Evolutionary conservation across 768 basidiomycete species (phyloP).

Genomic region (Leucocoprinus birnbaumii): DNA sequence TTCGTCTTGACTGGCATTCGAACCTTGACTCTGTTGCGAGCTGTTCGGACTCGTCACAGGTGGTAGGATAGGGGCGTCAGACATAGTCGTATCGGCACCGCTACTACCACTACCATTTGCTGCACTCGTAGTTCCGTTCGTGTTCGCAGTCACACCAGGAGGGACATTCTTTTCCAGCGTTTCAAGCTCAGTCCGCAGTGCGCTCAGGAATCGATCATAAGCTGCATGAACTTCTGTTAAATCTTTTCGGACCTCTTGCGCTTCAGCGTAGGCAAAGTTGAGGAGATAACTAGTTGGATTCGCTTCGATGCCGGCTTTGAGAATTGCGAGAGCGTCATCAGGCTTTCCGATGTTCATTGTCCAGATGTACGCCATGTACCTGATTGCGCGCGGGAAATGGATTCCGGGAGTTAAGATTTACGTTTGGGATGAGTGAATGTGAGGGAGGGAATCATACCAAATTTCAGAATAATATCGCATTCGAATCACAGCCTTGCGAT

Average conservation of each 20-base stretch:
- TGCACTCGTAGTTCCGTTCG: background rate
- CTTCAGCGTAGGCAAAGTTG: conserved; percentile 89
- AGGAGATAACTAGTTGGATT: conserved; percentile 84
- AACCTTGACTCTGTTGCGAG: conserved; percentile 7
- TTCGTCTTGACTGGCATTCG: conserved; percentile 50
- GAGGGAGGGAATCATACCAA: conserved; percentile 51
- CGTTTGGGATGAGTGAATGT: background rate
- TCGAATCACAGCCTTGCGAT: conserved; percentile 84
- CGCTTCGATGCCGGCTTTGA: conserved; percentile 85
- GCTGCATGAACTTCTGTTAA: conserved; percentile 64
- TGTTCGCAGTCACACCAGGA: conserved; percentile 17
- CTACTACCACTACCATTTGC: conserved; percentile 30
- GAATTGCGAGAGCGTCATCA: conserved; percentile 79
- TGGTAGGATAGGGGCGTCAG: background rate
- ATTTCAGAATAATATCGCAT: conserved; percentile 96
- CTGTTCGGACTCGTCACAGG: background rate
- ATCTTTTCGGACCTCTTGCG: conserved; percentile 51
- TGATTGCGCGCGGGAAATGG: conserved; percentile 26
- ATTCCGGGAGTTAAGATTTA: conserved; percentile 3
- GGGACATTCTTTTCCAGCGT: conserved; percentile 44
- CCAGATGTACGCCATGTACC: conserved; percentile 92
- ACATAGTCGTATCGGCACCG: background rate
- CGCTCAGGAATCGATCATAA: conserved; percentile 71
- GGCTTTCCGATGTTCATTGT: conserved; percentile 68
- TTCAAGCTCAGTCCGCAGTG: conserved; percentile 65